Conservation (phyloP, 495 filamentous ascomycete species). For the Talaromyces nanjingensis region DNA sequence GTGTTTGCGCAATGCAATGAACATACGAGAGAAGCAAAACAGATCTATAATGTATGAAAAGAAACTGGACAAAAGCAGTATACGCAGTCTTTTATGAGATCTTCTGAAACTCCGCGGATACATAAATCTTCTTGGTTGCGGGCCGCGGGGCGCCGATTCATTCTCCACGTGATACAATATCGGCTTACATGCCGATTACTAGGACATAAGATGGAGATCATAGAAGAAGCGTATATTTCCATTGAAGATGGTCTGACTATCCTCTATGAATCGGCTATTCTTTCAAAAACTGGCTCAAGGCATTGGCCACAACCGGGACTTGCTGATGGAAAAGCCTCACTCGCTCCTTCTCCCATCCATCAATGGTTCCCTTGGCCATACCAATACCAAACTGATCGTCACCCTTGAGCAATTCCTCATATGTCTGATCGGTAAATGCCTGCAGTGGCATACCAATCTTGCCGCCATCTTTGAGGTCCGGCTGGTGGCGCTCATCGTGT, state of each 20-base stretch:
- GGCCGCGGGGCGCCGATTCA: neutral
- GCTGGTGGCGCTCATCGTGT: constrained; percentile 31
- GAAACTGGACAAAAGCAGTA: neutral
- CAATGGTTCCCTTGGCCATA: constrained; percentile 24
- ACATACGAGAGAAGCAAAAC: neutral
- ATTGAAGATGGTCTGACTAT: neutral
- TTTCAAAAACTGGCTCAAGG: constrained; percentile 23
- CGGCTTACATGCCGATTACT: neutral
- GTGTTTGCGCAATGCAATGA: neutral
- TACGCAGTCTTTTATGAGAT: neutral
- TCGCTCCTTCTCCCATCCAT: constrained; percentile 32
- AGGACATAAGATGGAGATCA: too few relatives aligned
- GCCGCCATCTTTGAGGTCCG: constrained; percentile 36
- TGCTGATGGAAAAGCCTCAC: constrained; percentile 30
- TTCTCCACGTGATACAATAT: neutral
- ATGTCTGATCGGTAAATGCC: constrained; percentile 55
- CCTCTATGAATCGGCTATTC: neutral
- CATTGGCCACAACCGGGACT: constrained; percentile 24
- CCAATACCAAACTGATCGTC: constrained; percentile 42
- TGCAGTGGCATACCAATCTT: constrained; percentile 57
- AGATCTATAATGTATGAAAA: neutral
- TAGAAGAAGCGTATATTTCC: too few relatives aligned
- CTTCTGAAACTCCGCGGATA: neutral
- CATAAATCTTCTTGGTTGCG: neutral
- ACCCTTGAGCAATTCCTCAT: constrained; percentile 41